A percentile compares a stretch with the other conserved stretches of the same genome.
Conservation (phyloP, 495 filamentous ascomycete species). For the Recurvomyces mirabilis region DNA sequence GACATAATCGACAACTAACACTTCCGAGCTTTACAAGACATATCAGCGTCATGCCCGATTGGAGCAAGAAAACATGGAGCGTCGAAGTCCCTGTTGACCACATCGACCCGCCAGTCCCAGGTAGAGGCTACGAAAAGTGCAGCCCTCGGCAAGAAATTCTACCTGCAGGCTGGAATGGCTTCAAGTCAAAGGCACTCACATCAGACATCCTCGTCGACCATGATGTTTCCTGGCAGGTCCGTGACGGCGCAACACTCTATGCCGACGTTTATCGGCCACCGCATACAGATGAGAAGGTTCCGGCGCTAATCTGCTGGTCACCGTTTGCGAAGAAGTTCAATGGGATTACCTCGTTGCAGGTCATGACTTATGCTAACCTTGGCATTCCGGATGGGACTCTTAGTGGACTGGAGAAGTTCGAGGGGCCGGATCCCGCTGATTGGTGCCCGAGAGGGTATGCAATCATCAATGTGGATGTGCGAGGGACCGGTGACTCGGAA, state of each 20-base stretch:
- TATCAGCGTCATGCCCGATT: no score
- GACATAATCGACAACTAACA: no score
- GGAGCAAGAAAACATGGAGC: no score
- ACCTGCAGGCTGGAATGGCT: no score
- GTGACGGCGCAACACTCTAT: slow-evolving; percentile 29
- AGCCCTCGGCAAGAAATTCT: no score
- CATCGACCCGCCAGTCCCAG: no score
- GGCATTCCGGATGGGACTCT: slow-evolving; percentile 6
- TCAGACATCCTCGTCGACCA: slow-evolving; percentile 21
- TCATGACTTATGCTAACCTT: slow-evolving; percentile 16
- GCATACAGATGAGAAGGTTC: slow-evolving; percentile 19
- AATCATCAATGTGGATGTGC: slow-evolving; percentile 36
- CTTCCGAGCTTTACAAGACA: no score
- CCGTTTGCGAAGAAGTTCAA: slow-evolving; percentile 31
- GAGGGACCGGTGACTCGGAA: slow-evolving; percentile 33
- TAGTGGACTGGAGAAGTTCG: slow-evolving; percentile 32
- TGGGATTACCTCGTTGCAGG: slow-evolving; percentile 2
- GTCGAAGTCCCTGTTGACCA: no score
- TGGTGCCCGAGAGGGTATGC: slow-evolving; percentile 37
- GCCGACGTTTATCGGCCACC: slow-evolving; percentile 32
- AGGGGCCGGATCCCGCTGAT: slow-evolving; percentile 35
- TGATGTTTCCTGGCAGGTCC: slow-evolving; percentile 26
- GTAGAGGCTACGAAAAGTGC: no score
- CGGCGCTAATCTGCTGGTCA: slow-evolving; percentile 31
- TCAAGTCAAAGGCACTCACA: slow-evolving; percentile 1